Percentiles rank a stretch among this genome's conserved stretches.
Conservation (phyloP, 352 stramenopile species). For the Pelagophyceae sp. region DNA sequence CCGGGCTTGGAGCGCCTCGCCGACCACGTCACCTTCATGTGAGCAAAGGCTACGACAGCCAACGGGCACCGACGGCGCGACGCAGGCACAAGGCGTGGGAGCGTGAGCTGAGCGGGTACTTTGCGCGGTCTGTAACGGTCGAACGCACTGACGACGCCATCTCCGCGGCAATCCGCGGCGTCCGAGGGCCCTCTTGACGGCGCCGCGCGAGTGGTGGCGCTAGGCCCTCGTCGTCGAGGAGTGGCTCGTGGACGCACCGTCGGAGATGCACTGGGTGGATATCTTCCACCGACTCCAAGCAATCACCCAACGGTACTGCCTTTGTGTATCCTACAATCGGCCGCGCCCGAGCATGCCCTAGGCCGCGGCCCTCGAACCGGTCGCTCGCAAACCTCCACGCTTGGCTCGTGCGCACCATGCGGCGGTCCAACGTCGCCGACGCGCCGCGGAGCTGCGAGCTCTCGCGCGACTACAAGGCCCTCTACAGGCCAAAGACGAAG, state of each 20-base stretch:
- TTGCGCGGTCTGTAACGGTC: neutral
- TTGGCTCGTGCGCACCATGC: neutral
- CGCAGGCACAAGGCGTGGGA: neutral
- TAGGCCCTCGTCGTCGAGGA: neutral
- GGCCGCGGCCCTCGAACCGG: neutral
- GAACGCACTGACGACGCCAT: too few species aligned
- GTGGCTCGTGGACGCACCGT: neutral
- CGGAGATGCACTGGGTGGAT: neutral
- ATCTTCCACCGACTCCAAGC: neutral
- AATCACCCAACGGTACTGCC: neutral
- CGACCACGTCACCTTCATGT: slow-evolving; percentile 9
- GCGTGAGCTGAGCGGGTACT: neutral
- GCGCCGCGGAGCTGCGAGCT: neutral
- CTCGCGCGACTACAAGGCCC: neutral
- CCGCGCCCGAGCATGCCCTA: neutral
- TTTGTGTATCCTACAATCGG: neutral
- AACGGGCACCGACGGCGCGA: too few species aligned
- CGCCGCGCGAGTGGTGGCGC: neutral
- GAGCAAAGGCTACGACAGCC: neutral
- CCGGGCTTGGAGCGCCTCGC: neutral
- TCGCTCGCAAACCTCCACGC: slow-evolving; percentile 1
- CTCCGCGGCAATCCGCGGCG: too few species aligned
- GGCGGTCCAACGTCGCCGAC: neutral
- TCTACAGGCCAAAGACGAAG: too few species aligned
- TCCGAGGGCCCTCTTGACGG: neutral